Evolutionary conservation across 176 grass and related monocot genomes (phyloP).

Genomic region (maize (Zea mays)): Zm-B73-REFERENCE-NAM-5.0 NC_050104.1:148455001-148455500

Average conservation of each 20-base stretch:
- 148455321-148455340: background rate
- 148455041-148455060: conserved; percentile 74
- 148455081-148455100: conserved; percentile 92
- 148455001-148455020: conserved; percentile 31
- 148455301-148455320: conserved; percentile 2
- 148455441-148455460: background rate
- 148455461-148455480: background rate
- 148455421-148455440: conserved; percentile 1
- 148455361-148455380: background rate
- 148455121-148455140: conserved; percentile 84
- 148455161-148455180: conserved; percentile 85
- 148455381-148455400: background rate
- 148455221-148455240: conserved; percentile 22
- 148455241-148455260: background rate
- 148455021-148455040: conserved; percentile 34
- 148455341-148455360: background rate
- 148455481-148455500: background rate
- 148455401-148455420: background rate
- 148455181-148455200: conserved; percentile 38
- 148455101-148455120: conserved; percentile 97
- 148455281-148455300: conserved; percentile 21
- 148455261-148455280: background rate
- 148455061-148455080: conserved; percentile 76
- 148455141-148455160: conserved; percentile 94
- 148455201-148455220: background rate